Base-by-base conservation (phyloP, 2,329 filamentous ascomycete species). In the Teratosphaeria gauchensis region DNA sequence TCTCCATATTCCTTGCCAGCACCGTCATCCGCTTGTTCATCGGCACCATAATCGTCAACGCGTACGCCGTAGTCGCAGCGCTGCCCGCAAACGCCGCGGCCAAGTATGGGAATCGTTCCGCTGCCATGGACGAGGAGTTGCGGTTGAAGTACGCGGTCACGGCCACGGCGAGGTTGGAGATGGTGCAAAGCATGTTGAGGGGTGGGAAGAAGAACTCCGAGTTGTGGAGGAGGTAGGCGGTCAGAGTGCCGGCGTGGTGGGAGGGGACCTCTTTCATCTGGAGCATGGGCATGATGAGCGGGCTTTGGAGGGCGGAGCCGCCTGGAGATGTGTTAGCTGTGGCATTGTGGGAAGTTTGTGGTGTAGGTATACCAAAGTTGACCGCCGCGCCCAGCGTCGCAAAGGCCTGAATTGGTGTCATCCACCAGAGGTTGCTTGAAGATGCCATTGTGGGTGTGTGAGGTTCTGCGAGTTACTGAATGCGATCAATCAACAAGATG, bases 201-300 rank as follows among this genome's bases (percentile, higher is more conserved):
- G 64, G 65, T 14, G 69, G 69, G 64, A 70, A 71, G 65, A 70
- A 67, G 52, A 61, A 53, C 60, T 71, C 69, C 62, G 61, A 64
- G 48, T 66, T 64, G 58, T 67, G 62, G 9, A 71, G 65, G 8
- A 71, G 66, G 61, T 66, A 69, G 59, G 62, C 63, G 54, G 65
- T 64, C 56, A 63, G 61, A n/a, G 61, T 64, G 59, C 64, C 66
- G 56, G 65, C 60, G 65, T 69, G 60, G 56, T 64, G 51, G 33
- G 65, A 59, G 32, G 69, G 67, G 51, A 69, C 64, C 28, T 60
- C 46, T 21, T 61, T 58, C 57, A 64, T 58, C 33, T 63, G 58
- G 32, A 71, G 62, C 58, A 67, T 68, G 59, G 69, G 69, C 66
- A 71, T 67, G 30, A 66, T 68, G 53, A 71, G 62, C 33, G 67